These are phyloP conservation scores for Gossypium bickii DNA, from an alignment of 345 rosid genomes.

Conservation along the genomic window DNA sequence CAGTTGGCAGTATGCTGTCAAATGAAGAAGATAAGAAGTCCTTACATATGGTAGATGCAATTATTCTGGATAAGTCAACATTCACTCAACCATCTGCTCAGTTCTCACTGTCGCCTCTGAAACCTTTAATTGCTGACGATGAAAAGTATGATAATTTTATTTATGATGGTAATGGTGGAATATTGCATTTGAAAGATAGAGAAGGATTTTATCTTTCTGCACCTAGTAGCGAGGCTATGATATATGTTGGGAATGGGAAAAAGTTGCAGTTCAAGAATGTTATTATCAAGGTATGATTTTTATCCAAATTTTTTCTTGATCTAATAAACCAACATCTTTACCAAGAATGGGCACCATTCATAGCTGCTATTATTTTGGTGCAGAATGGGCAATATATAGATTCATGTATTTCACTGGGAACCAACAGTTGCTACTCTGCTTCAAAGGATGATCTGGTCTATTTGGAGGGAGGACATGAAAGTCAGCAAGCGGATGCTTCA, in stretches of 20 bases:
- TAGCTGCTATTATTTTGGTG: slow-evolving; percentile 20
- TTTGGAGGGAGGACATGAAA: slow-evolving; percentile 49
- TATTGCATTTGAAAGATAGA: slow-evolving; percentile 65
- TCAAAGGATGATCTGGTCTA: slow-evolving; percentile 60
- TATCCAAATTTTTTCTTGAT: neutral
- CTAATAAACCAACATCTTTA: neutral
- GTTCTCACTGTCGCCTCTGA: slow-evolving; percentile 64
- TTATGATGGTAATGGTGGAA: slow-evolving; percentile 92
- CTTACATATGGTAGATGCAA: slow-evolving; percentile 46
- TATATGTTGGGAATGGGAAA: slow-evolving; percentile 77
- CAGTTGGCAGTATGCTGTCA: slow-evolving; percentile 60
- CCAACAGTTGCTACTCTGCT: slow-evolving; percentile 72
- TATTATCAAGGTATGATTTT: slow-evolving; percentile 57
- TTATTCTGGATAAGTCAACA: slow-evolving; percentile 57
- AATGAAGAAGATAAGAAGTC: slow-evolving; percentile 60
- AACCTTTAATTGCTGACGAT: slow-evolving; percentile 79
- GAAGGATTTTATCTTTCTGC: slow-evolving; percentile 53
- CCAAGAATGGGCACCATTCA: slow-evolving; percentile 1
- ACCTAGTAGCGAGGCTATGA: slow-evolving; percentile 65
- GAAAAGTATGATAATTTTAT: slow-evolving; percentile 66
- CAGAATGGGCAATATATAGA: slow-evolving; percentile 86
- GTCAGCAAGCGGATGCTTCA: slow-evolving; percentile 27
- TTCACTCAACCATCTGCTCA: slow-evolving; percentile 63
- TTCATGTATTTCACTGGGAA: slow-evolving; percentile 81
- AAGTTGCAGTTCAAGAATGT: slow-evolving; percentile 80